Evolutionary conservation across 306 rosid genomes (phyloP).

Genomic region (Sicyos edulis): DNA sequence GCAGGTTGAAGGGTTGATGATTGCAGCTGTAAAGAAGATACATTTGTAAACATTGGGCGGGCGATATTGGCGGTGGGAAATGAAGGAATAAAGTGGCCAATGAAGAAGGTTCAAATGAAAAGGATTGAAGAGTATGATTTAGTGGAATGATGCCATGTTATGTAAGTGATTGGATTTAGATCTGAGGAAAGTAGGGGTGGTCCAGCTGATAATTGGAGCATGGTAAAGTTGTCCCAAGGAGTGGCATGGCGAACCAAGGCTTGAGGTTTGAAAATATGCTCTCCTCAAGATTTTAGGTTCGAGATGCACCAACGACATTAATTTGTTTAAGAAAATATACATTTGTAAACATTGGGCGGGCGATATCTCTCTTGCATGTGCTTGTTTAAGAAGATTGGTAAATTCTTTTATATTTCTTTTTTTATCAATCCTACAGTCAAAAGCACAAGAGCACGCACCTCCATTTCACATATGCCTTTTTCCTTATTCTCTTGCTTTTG

Average conservation of each 20-base stretch:
- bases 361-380: slow-evolving; percentile 25
- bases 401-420: slow-evolving; percentile 12
- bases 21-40: background rate
- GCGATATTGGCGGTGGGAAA: slow-evolving; percentile 15
- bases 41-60: background rate
- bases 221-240: too few relatives aligned
- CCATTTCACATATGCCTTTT: background rate
- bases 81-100: slow-evolving; percentile 11
- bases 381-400: slow-evolving; percentile 26
- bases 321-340: too few relatives aligned
- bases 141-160: slow-evolving; percentile 3
- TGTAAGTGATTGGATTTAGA: slow-evolving; percentile 11
- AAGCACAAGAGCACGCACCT: slow-evolving; percentile 24
- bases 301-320: too few relatives aligned
- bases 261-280: too few relatives aligned
- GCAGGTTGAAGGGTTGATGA: slow-evolving; percentile 10
- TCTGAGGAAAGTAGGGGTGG: slow-evolving; percentile 17
- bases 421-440: slow-evolving; percentile 26
- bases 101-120: slow-evolving; percentile 2
- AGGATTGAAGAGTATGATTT: background rate
- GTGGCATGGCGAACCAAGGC: too few relatives aligned
- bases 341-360: too few relatives aligned
- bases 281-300: too few relatives aligned
- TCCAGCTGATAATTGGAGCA: slow-evolving; percentile 22
- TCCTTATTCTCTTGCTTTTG: slow-evolving; percentile 8